Base-by-base conservation (phyloP, 2,329 filamentous ascomycete genomes). In the Fusarium fracticaudum region DNA sequence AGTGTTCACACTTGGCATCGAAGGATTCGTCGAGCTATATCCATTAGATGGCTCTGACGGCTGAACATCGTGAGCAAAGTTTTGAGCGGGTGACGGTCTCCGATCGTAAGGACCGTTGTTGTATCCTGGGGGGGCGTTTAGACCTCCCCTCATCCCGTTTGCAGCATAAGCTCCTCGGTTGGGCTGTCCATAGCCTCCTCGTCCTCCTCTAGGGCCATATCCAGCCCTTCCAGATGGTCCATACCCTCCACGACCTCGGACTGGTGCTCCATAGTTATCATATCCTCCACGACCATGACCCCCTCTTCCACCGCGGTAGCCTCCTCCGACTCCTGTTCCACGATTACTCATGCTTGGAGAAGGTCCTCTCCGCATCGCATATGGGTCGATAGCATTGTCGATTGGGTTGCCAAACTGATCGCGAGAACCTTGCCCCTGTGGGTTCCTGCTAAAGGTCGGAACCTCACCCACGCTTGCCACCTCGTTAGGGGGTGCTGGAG, bases 371-470 rank as follows among this genome's bases (percentile, higher is more conserved):
- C 84, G 86, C 79, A 84, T 81, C 60, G 81, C 86, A 76, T 87
- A 89, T 20, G 80, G 82, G 75, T 86, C 86, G 11, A 80, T 79
- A 2, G 83, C 75, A n/a, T 79, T 83, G 43, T 83, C 81, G 45
- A 88, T 82, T 20, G 85, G 83, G 77, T 92, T 93, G 48, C 91
- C 91, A 73, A 92, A 94, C 70, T 91, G 90, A 73, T 94, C 92
- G 20, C 83, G 83, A 43, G 87, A 87, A 58, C 77, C 82, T 76
- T 82, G 86, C 78, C 81, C 82, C 75, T 77, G 82, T 24, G 80
- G 80, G 40, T 59, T 79, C 67, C 80, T 81, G 44, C 74, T 73
- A 60, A 80, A 82, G 62, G 78, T 81, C 51, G 72, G 69, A 31
- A 79, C 80, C 35, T 83, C 83, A 26, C 71, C 76, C 17, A 81